A percentile compares a stretch with the other conserved stretches of the same genome.
Conservation (phyloP, 2,329 filamentous ascomycete genomes). For the Aaosphaeria pasadenensis region DNA sequence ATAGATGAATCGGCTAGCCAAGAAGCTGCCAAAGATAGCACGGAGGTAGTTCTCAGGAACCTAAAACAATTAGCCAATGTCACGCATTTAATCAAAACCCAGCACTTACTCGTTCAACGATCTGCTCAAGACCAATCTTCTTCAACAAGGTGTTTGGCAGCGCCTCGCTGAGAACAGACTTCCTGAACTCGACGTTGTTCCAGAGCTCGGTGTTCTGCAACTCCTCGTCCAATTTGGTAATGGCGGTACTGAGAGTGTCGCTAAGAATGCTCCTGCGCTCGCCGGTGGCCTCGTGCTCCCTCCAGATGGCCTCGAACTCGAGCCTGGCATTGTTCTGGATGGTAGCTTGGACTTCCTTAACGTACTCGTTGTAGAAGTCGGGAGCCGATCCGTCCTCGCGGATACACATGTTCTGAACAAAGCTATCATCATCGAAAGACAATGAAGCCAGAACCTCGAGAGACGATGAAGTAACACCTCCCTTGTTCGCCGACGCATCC, state of each 20-base stretch:
- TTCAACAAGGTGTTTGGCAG: slow-evolving; percentile 79
- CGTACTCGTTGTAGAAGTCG: slow-evolving; percentile 89
- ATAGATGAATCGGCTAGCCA: slow-evolving; percentile 95
- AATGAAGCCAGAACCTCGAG: slow-evolving; percentile 92
- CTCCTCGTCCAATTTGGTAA: slow-evolving; percentile 96
- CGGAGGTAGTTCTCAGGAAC: slow-evolving; percentile 89
- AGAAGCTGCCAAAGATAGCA: slow-evolving; percentile 92
- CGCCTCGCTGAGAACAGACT: slow-evolving; percentile 77
- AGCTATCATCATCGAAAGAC: slow-evolving; percentile 86
- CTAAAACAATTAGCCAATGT: slow-evolving; percentile 37
- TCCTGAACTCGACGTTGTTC: slow-evolving; percentile 75
- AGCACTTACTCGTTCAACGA: slow-evolving; percentile 68
- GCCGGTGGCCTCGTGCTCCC: slow-evolving; percentile 81
- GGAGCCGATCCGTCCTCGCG: slow-evolving; percentile 73
- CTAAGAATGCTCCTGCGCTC: slow-evolving; percentile 80
- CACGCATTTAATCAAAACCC: background rate
- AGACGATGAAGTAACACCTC: slow-evolving; percentile 94
- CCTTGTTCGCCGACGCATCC: slow-evolving; percentile 97
- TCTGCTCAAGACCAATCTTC: slow-evolving; percentile 87
- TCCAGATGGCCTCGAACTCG: slow-evolving; percentile 98
- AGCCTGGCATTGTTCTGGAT: slow-evolving; percentile 89
- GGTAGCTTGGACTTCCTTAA: slow-evolving; percentile 83
- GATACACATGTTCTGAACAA: slow-evolving; percentile 92
- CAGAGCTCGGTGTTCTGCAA: slow-evolving; percentile 90
- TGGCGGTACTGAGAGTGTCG: slow-evolving; percentile 85